Percentiles rank a stretch among this genome's conserved stretches.
Evolutionary conservation across 495 filamentous ascomycete species (phyloP).

Genomic region (Penicillium fimorum): DNA sequence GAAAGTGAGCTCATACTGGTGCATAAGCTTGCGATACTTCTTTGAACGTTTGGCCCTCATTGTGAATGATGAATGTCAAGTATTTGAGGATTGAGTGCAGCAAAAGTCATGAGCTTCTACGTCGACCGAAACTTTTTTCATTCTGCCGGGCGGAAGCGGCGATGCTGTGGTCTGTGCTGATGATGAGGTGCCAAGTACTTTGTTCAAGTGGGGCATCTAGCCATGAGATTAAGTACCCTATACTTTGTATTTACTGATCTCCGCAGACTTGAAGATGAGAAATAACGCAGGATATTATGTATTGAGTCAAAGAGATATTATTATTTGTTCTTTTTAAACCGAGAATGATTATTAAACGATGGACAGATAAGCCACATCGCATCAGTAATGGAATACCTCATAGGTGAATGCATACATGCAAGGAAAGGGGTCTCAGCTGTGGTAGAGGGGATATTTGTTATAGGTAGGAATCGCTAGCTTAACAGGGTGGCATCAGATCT

Average conservation of each 20-base stretch:
- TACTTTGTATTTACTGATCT: not conserved
- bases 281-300: not conserved
- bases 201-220: not conserved
- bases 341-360: not conserved
- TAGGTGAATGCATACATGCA: not conserved
- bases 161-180: constrained; percentile 34
- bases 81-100: constrained; percentile 19
- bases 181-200: constrained; percentile 5
- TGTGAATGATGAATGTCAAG: constrained; percentile 27
- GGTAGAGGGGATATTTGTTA: not conserved
- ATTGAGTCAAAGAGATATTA: not conserved
- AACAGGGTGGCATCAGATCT: not conserved
- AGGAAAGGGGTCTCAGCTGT: not conserved
- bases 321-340: not conserved
- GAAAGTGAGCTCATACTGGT: constrained; percentile 78
- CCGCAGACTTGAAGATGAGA: not conserved
- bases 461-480: not conserved
- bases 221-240: not conserved
- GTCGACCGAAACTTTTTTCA: constrained; percentile 42
- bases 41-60: constrained; percentile 94
- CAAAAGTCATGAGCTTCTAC: constrained; percentile 12
- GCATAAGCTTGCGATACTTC: constrained; percentile 95
- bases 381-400: not conserved
- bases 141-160: constrained; percentile 41
- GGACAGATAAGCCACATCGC: not conserved